Evolutionary conservation across 2,329 filamentous ascomycete genomes (phyloP).

Genomic region (Apiospora malaysiana): DNA sequence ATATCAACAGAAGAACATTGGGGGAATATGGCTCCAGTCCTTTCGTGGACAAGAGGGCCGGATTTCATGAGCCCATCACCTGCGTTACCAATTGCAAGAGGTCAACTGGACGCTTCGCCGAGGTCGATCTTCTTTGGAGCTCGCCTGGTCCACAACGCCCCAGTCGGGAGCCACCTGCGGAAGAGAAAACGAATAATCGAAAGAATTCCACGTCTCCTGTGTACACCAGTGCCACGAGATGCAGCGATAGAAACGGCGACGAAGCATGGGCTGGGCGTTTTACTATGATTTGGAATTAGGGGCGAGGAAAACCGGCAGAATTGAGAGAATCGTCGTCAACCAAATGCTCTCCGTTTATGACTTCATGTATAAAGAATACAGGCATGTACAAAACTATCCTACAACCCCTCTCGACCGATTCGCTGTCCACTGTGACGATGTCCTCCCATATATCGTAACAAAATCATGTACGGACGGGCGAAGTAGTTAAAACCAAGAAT

Average conservation of each 20-base stretch:
- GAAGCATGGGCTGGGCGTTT: slow-evolving; percentile 7
- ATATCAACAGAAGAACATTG: too few relatives aligned
- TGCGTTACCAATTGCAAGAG: background rate
- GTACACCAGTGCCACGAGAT: background rate
- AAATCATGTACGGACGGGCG: background rate
- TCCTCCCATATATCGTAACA: background rate
- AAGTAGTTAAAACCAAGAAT: background rate
- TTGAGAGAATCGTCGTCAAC: background rate
- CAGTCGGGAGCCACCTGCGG: background rate
- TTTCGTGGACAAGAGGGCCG: background rate
- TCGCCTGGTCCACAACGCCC: background rate
- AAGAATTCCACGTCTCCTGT: background rate
- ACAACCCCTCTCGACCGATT: background rate
- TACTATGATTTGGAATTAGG: background rate
- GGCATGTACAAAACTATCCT: slow-evolving; percentile 20
- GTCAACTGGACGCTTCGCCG: background rate
- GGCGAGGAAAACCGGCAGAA: background rate
- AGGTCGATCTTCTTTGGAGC: background rate
- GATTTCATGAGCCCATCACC: background rate
- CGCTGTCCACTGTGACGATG: background rate
- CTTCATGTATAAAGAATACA: slow-evolving; percentile 4
- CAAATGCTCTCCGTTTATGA: slow-evolving; percentile 15
- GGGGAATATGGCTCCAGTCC: too few relatives aligned
- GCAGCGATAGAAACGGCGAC: background rate
- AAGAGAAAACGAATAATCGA: background rate